These are phyloP conservation scores for Myotisia sp. DNA, from an alignment of 2,329 filamentous ascomycete genomes.

Conservation along the genomic window DNA sequence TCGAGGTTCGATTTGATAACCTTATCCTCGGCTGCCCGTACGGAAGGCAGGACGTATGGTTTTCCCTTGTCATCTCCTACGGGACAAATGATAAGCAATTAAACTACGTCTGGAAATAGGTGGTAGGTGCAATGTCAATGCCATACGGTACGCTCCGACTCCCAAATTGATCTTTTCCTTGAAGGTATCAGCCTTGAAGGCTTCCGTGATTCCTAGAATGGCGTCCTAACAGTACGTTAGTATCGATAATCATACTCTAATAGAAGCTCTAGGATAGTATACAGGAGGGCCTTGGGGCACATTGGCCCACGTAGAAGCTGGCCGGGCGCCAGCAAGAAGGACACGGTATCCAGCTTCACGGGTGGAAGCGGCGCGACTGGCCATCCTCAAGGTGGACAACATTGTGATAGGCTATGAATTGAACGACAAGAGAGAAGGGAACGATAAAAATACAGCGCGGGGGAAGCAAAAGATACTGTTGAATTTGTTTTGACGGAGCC, in stretches of 20 bases:
- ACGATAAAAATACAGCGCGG: too few relatives aligned
- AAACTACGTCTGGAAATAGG: neutral
- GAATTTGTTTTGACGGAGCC: too few relatives aligned
- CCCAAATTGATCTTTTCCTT: constrained; percentile 96
- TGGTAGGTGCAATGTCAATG: neutral
- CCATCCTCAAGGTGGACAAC: constrained; percentile 34
- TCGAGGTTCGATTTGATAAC: constrained; percentile 64
- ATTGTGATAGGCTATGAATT: constrained; percentile 20
- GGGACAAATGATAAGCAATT: neutral
- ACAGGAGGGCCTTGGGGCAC: constrained; percentile 90
- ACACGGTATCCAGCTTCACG: constrained; percentile 27
- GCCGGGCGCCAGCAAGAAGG: constrained; percentile 35
- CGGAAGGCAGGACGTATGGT: constrained; percentile 92
- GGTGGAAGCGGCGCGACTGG: constrained; percentile 28
- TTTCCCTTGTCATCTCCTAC: constrained; percentile 78
- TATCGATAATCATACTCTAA: neutral
- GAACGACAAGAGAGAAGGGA: too few relatives aligned
- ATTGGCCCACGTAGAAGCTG: constrained; percentile 74
- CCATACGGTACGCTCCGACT: constrained; percentile 80
- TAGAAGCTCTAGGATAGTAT: constrained; percentile 18
- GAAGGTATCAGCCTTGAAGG: constrained; percentile 93
- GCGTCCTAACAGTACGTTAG: constrained; percentile 22
- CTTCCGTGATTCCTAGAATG: constrained; percentile 63
- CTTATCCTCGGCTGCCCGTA: constrained; percentile 76
- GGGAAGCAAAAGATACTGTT: too few relatives aligned